Evolutionary conservation across 2,329 filamentous ascomycete genomes (phyloP), one percentile per base, ranked within the genome.

Genomic region (Alternaria panax): DNA sequence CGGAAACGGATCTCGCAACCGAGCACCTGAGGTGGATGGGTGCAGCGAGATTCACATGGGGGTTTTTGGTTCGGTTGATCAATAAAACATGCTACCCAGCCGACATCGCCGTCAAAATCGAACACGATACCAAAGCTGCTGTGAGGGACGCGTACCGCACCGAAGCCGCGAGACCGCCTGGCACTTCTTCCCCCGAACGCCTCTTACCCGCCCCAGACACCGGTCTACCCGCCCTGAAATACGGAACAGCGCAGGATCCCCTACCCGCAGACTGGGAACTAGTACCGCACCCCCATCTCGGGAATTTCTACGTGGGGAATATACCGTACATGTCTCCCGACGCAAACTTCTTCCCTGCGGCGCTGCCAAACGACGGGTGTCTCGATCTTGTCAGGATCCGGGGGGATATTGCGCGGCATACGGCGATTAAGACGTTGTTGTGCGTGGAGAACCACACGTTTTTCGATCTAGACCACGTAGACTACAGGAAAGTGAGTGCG

Each of bases 1-100:
- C 95, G 1, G 95, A 98, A 73, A 87, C 87, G 48, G 95, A 99
- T 77, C 83, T 99, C 12, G 93, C 87, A 2, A 99, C 95, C 0
- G 95, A 99, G 71, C 83, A 96, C 72, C 80, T 98, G 63, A 89
- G 95, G 42, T 98, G 94, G 93, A 93, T 99, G 90, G 95, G 95
- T 18, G 85, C 86, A 47, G 84, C 88, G 28, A 87, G 95, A 54
- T 99, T 99, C 71, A 93, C 91, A 0, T 90, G 90, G 71, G 95
- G 95, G 7, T 88, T 97, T 62, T 74, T 96, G n/a, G 84, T 89
- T 63, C 87, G 93, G 25, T 83, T 97, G 18, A 81, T 96, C 45
- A 85, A 87, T 54, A 90, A 92, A 74, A 91, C 87, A 30, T 84
- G 91, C 22, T 98, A 97, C 75, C 95, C 95, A 0, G 96, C 92